Percentiles rank a stretch among this genome's conserved stretches.
phyloP scores from a whole-genome alignment of 177 flowering plant genomes.

The Telopea speciosissima region DNA sequence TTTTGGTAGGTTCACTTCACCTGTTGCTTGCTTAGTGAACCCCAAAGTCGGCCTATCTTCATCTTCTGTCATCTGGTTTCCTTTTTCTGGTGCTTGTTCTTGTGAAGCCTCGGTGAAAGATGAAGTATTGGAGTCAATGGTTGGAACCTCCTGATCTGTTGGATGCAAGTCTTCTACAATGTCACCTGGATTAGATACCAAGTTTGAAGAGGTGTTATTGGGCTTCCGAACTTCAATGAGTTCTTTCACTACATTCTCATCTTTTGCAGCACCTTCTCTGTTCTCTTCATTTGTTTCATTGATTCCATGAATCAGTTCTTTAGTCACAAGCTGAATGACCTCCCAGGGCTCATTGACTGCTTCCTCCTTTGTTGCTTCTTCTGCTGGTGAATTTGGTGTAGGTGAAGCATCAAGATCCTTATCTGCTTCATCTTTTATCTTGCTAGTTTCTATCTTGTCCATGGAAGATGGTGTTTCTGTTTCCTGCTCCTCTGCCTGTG shows the following conservation, averaged over 20 bases:
- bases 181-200: slow-evolving; percentile 1
- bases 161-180: slow-evolving; percentile 6
- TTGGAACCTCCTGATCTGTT: slow-evolving; percentile 5
- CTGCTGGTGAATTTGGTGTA: neutral
- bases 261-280: slow-evolving; percentile 8
- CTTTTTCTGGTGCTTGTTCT: slow-evolving; percentile 13
- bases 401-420: slow-evolving; percentile 6
- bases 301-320: slow-evolving; percentile 10
- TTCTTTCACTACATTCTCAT: slow-evolving; percentile 8
- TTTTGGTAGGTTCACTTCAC: slow-evolving; percentile 11
- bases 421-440: slow-evolving; percentile 7
- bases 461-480: slow-evolving; percentile 4
- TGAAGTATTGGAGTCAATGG: slow-evolving; percentile 7
- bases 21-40: slow-evolving; percentile 9
- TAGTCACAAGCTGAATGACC: neutral
- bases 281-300: slow-evolving; percentile 4
- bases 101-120: slow-evolving; percentile 8
- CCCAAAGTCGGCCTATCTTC: slow-evolving; percentile 6
- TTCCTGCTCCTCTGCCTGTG: slow-evolving; percentile 10
- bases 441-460: slow-evolving; percentile 9
- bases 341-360: slow-evolving; percentile 10
- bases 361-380: slow-evolving; percentile 14
- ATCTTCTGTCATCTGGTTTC: slow-evolving; percentile 10
- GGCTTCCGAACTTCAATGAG: slow-evolving; percentile 15
- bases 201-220: slow-evolving; percentile 3